Evolutionary conservation across 2,329 filamentous ascomycete species (phyloP), one percentile per base, ranked within the genome.

Genomic region (Aspergillus sp.): DNA sequence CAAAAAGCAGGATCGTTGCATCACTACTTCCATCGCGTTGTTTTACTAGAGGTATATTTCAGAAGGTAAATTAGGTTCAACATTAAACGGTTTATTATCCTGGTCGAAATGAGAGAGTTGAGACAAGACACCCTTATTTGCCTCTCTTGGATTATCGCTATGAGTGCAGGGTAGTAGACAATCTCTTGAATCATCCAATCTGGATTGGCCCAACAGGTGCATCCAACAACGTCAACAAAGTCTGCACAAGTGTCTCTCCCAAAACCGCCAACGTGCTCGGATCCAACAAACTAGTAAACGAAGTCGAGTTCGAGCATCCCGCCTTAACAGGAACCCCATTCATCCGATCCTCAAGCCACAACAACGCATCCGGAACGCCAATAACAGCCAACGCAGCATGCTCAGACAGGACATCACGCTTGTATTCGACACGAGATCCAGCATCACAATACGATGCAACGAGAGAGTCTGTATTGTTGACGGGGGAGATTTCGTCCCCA

Each of bases 381-480:
- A 66, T 64, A 3, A 59, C 54, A 4, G 54, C 53, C 52, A 71
- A 63, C n/a, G 63, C 56, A 1, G 54, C 49, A 55, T 78, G 74
- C 0, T 65, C 66, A 0, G 74, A 73, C 6, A 70, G 56, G 2
- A 60, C 64, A 49, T 78, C 76, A 3, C 73, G 63, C 44, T 73
- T 63, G 48, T 75, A 78, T 2, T 64, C 58, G 6, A 79, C 68
- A 3, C 66, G 66, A 0, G 65, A 71, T 2, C 71, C 71, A 3
- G 55, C 60, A 0, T 46, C 51, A 47, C 75, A 78, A 47, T 73
- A 77, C 12, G 59, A 54, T 0, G 63, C 46, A 0, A 77, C 66
- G 15, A 77, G 53, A 0, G 50, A 61, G 46, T 79, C 75, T 2
- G 71, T 76, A 25, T 73, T 70, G 4, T 53, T 60, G 3, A 76